Evolutionary conservation across 306 rosid genomes (phyloP), one percentile per base, ranked within the genome.

Genomic region (Carpinus viminea): DNA sequence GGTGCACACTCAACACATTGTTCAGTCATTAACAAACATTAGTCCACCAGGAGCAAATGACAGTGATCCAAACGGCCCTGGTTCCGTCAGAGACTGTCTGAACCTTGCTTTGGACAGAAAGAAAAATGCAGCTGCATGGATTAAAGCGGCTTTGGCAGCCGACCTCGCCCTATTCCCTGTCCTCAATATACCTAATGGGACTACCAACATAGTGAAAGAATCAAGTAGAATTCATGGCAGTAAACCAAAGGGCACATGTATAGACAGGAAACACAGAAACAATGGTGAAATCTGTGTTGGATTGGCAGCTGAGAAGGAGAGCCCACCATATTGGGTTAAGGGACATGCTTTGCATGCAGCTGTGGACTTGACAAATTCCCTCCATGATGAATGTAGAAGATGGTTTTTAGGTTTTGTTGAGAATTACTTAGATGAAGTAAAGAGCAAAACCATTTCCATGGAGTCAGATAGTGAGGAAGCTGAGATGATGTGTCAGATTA

Each of bases 321-420:
- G 16, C 62, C 24, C 48, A n/a, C 60, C 77, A 13, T 71, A 75
- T 55, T 83, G 81, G 85, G 43, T 12, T 43, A 80, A 78, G 55
- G 87, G 87, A 74, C 75, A 76, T 56, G 61, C 69, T 45, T 34
- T 80, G 68, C 47, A 5, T 74, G 83, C 83, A 68, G 73, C 73
- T 31, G 48, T 24, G 36, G 11, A 70, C 9, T 50, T 86, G 12
- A 73, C 77, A 10, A 80, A 60, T 16, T 62, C 68, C 10, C 75
- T 86, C 53, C 81, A 48, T 31, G 62, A 53, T 10, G 89, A 80
- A 69, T 57, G 76, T 2, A 66, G 70, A 24, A 86, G 41, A 72
- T 86, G 81, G 87, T 86, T 83, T 60, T 75, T 83, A 70, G 79
- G 38, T 57, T 36, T 73, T 50, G 68, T 70, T 50, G 87, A 86